Evolutionary conservation across 1,139 yeast species (phyloP), one percentile per base, ranked within the genome.

Genomic region (Meyerozyma carpophila): DNA sequence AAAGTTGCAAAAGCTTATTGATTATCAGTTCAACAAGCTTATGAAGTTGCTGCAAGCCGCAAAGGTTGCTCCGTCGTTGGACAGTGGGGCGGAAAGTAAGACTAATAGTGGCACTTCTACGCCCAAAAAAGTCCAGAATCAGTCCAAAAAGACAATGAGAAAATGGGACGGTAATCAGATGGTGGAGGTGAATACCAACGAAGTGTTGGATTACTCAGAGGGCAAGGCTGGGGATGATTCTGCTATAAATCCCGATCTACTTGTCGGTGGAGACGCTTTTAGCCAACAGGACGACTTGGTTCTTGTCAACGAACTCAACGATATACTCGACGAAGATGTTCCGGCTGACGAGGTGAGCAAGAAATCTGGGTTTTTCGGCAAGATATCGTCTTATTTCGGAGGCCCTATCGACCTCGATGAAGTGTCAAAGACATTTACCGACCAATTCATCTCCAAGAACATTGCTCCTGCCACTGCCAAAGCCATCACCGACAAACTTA

Each of bases 141-240:
- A 49, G 5, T 31, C 48, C 4, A 45, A 47, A 34, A 68, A 72
- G 52, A 71, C 70, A 51, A 69, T 72, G 77, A 60, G 78, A 47
- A 70, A 67, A 48, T 73, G 78, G 78, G 65, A 67, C 28, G 71
- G 69, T 41, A 73, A 67, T 38, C 70, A 66, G 45, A 51, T 66
- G 55, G 66, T 66, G 3, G 60, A 56, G 3, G 61, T 50, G 18
- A 56, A 51, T 10, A 46, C 43, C n/a, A 57, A 56, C n/a, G 48
- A 47, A 38, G 57, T 51, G 0, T 61, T 73, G 42, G 77, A 71
- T 48, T 72, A 66, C 47, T 70, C 75, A 2, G 62, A 50, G 21
- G 44, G 51, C 8, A 54, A 51, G 20, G 59, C 32, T 6, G 56
- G 34, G 1, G 79, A 82, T 5, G 78, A 77, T 0, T 81, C 78